These are phyloP conservation scores for Pseudonitzschia multiseries DNA, from an alignment of 108 stramenopile genomes.

Conservation along the genomic window DNA sequence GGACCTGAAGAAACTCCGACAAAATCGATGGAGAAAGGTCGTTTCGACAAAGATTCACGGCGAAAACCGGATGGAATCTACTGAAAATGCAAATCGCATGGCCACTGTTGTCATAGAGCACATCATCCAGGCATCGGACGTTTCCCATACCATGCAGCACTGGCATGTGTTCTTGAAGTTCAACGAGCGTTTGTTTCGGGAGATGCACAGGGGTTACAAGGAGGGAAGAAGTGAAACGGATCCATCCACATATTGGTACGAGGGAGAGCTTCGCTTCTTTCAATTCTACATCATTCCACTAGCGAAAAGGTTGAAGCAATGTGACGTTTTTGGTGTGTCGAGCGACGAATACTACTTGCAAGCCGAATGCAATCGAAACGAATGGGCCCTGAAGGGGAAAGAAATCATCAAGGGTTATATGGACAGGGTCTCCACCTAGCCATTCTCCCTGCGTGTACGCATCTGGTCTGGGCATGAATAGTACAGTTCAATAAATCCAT, in stretches of 20 bases:
- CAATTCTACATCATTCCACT: conserved; percentile 15
- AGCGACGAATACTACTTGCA: conserved; percentile 5
- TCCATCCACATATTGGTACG: conserved; percentile 18
- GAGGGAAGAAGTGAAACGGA: conserved; percentile 29
- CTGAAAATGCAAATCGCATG: conserved; percentile 25
- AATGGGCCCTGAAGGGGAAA: conserved; percentile 12
- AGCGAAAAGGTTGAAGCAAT: neutral
- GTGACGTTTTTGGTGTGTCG: conserved; percentile 12
- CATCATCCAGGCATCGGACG: conserved; percentile 45
- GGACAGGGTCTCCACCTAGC: neutral
- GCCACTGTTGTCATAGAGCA: conserved; percentile 44
- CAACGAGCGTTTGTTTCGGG: conserved; percentile 38
- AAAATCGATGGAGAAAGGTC: conserved; percentile 21
- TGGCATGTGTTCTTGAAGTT: conserved; percentile 40
- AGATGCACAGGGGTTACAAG: conserved; percentile 26
- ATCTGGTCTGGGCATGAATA: no score
- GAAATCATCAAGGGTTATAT: conserved; percentile 3
- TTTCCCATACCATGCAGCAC: conserved; percentile 53
- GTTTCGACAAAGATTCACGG: neutral
- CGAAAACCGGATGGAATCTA: neutral
- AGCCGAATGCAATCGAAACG: neutral
- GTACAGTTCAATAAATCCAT: no score
- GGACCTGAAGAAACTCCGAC: conserved; percentile 18
- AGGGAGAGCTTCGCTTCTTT: conserved; percentile 11
- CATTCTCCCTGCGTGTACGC: neutral